These are phyloP conservation scores for Hypomontagnella submonticulosa DNA, from an alignment of 495 filamentous ascomycete species.

Conservation along the genomic window DNA sequence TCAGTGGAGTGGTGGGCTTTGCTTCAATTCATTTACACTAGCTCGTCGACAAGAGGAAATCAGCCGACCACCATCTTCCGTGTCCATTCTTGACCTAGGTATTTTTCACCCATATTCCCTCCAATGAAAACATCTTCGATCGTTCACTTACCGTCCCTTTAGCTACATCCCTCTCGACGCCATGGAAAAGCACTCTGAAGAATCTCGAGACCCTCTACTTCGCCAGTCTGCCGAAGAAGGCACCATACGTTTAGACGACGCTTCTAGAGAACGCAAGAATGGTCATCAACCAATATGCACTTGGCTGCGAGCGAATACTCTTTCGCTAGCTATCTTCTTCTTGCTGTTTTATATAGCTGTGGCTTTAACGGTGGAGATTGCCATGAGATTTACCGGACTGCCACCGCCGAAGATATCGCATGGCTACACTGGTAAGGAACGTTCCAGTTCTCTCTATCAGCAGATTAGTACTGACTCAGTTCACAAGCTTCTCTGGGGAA, in stretches of 20 bases:
- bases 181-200: slow-evolving; percentile 30
- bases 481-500: slow-evolving; percentile 14
- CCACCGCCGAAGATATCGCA: neutral
- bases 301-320: slow-evolving; percentile 13
- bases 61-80: slow-evolving; percentile 5
- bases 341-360: slow-evolving; percentile 27
- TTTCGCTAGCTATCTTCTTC: slow-evolving; percentile 16
- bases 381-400: neutral
- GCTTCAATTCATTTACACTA: no score
- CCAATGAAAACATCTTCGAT: slow-evolving; percentile 1
- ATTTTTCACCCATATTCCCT: neutral
- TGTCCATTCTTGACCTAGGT: neutral
- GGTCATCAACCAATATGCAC: neutral
- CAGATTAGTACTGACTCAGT: neutral
- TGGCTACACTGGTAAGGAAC: neutral
- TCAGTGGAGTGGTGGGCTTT: no score
- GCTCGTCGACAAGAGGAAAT: neutral
- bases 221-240: slow-evolving; percentile 10
- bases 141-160: neutral
- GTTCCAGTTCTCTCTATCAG: neutral
- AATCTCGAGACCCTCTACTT: slow-evolving; percentile 26
- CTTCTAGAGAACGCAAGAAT: neutral
- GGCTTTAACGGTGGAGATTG: slow-evolving; percentile 17
- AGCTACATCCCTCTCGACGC: neutral
- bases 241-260: neutral